Conservation (phyloP, 1,284 basidiomycete species). For the Fomitopsis schrenkii region DNA sequence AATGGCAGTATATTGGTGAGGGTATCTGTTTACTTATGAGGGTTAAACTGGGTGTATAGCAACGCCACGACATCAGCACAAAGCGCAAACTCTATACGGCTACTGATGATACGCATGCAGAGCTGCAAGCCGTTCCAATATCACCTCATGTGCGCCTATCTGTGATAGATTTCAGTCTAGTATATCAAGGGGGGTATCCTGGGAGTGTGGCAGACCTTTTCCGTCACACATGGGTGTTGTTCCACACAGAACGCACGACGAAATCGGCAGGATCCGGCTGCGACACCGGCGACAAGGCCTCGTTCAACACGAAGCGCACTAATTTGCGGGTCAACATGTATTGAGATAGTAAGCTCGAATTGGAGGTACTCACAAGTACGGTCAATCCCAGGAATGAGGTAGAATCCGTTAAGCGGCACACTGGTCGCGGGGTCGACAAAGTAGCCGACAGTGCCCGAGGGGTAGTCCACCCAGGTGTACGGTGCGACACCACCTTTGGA, state of each 20-base stretch:
- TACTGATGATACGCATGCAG: too few species aligned
- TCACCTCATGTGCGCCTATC: too few species aligned
- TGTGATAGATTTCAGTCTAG: too few species aligned
- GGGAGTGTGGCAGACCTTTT: not conserved
- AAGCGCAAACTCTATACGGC: too few species aligned
- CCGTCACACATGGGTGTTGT: conserved; percentile 42
- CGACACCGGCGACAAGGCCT: conserved; percentile 33
- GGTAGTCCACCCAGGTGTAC: conserved; percentile 60
- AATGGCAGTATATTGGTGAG: too few species aligned
- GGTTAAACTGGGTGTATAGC: too few species aligned
- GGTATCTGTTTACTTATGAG: too few species aligned
- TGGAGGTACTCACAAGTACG: conserved; percentile 36
- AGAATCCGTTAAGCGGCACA: conserved; percentile 47
- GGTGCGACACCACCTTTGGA: conserved; percentile 49
- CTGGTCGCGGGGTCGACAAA: conserved; percentile 43
- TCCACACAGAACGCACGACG: conserved; percentile 52
- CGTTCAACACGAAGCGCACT: conserved; percentile 45
- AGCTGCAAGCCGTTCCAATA: too few species aligned
- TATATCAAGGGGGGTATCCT: too few species aligned
- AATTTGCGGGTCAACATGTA: not conserved
- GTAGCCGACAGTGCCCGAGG: conserved; percentile 46
- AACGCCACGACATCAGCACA: too few species aligned
- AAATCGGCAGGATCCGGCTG: conserved; percentile 41
- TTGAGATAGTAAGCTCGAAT: not conserved
- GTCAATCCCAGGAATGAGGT: conserved; percentile 42